A percentile compares a stretch with the other conserved stretches of the same genome.
These are phyloP conservation scores for Casuarina glauca DNA, from an alignment of 306 rosid genomes.

Conservation along the genomic window DNA sequence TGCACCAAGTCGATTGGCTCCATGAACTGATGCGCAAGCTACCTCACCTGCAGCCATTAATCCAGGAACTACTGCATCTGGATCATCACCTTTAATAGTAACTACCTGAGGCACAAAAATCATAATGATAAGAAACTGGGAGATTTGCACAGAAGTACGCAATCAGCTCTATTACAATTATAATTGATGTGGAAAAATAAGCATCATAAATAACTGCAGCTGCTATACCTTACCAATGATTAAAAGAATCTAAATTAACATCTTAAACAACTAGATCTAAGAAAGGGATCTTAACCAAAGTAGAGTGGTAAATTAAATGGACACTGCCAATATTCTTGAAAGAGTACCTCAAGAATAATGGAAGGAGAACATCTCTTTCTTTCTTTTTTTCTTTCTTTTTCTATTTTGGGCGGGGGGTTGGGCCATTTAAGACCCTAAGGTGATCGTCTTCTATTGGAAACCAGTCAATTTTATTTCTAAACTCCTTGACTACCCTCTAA, in stretches of 20 bases:
- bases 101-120: slow-evolving; percentile 52
- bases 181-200: neutral
- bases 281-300: neutral
- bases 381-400: too few relatives aligned
- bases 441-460: neutral
- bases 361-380: neutral
- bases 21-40: slow-evolving; percentile 94
- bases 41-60: slow-evolving; percentile 95
- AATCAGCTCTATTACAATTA: neutral
- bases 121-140: slow-evolving; percentile 19
- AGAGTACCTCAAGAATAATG: neutral
- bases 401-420: too few relatives aligned
- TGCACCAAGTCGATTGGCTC: slow-evolving; percentile 94
- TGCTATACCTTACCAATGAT: neutral
- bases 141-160: slow-evolving; percentile 6
- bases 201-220: neutral
- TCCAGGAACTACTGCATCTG: slow-evolving; percentile 73
- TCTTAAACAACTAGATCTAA: neutral
- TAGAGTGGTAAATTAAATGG: neutral
- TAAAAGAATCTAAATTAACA: neutral
- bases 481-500: neutral
- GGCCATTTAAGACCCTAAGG: neutral
- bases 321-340: neutral
- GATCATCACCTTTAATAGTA: slow-evolving; percentile 67
- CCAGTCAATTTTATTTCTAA: neutral